Base-by-base conservation (phyloP, 768 basidiomycete species). In the Pulveroboletus sp. region DNA sequence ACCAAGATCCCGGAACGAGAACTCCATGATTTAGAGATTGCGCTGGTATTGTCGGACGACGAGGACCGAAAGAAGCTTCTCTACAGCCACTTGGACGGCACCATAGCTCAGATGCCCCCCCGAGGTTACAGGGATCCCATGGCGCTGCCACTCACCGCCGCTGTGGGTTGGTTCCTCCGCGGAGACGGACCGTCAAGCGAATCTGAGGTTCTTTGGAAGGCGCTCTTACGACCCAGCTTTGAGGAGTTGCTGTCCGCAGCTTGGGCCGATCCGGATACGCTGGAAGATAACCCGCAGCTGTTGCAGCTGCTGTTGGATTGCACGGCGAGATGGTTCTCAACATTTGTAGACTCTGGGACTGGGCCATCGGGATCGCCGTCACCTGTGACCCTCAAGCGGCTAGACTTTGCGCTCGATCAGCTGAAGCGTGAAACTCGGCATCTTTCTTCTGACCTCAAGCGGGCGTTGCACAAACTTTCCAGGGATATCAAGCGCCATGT, bases 201-300 rank as follows among this genome's bases (percentile, higher is more conserved):
- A 1, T 32, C 50, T 5, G 46, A 41, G 13, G 29, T 6, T 24
- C 19, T 30, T 23, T 49, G 47, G 35, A 24, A 30, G 35, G 35
- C 19, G 6, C 29, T 52, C 29, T 16, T 52, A n/a, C 40, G 41
- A 3, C 41, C 46, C 13, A 14, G 16, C 10, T 49, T 52, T 20
- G 40, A 49, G 12, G 24, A 32, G 35, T 17, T 52, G 23, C 23
- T 52, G 46, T 37, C 38, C 34, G 27, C 43, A 16, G 51, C 51
- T 13, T 52, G 51, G 51, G 29, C 13, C 12, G 36, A 52, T 32
- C 22, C 35, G 14, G 51, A 52, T 23, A 30, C 19, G 13, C 41
- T 49, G 34, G 47, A 43, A 24, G 47, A 52, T 30, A 43, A 49
- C 22, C 47, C 51, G 1, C 51, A 49, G 22, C 49, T 49, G 47